Conservation (phyloP, 2,329 filamentous ascomycete species). For the Didymella keratinophila region DNA sequence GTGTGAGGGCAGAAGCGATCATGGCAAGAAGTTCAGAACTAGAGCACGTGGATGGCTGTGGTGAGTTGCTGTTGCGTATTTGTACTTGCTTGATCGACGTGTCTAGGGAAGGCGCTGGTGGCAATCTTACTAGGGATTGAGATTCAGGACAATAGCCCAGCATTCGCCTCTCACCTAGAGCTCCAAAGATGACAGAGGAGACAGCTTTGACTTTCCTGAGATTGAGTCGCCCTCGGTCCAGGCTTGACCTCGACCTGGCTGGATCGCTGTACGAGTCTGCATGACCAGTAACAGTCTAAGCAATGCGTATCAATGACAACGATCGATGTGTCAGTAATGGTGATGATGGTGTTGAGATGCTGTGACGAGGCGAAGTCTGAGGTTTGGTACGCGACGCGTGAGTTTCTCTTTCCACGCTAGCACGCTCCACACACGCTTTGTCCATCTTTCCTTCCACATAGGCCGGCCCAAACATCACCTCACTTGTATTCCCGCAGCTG, state of each 20-base stretch:
- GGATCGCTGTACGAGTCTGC: background rate
- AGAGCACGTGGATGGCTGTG: background rate
- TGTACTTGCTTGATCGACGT: background rate
- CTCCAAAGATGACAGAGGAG: background rate
- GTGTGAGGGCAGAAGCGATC: background rate
- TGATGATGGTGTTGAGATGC: background rate
- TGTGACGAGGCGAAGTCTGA: constrained; percentile 5
- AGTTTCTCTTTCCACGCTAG: constrained; percentile 5
- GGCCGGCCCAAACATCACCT: background rate
- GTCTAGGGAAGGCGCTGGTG: background rate
- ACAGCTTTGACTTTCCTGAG: background rate
- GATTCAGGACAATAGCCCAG: background rate
- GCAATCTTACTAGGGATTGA: background rate
- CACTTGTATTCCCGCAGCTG: background rate
- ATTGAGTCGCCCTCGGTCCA: background rate
- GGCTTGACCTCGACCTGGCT: background rate
- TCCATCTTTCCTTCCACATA: background rate
- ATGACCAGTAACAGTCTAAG: background rate
- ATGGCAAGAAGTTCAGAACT: too few species aligned
- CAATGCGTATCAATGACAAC: background rate
- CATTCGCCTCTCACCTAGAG: too few species aligned
- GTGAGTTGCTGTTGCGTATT: background rate
- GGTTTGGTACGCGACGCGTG: constrained; percentile 7
- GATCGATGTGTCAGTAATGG: background rate
- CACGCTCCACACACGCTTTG: background rate